These are phyloP conservation scores for Tuber brumale DNA, from an alignment of 495 filamentous ascomycete genomes.

Conservation along the genomic window DNA sequence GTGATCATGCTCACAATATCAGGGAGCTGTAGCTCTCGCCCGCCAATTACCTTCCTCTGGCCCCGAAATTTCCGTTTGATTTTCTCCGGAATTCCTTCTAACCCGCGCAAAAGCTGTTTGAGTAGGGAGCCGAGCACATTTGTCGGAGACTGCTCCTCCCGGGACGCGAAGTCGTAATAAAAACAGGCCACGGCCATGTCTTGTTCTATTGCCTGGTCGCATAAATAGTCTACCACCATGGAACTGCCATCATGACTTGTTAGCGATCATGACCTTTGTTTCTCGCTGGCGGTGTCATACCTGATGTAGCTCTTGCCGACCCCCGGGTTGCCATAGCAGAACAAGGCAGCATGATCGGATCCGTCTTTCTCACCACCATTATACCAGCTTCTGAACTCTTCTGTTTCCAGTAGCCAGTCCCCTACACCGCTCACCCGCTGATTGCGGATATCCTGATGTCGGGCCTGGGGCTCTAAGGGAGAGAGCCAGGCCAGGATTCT, in stretches of 20 bases:
- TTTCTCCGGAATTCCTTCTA: background rate
- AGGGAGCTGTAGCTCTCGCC: background rate
- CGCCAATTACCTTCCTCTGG: background rate
- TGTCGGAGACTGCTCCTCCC: background rate
- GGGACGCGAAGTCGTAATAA: no score
- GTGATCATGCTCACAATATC: background rate
- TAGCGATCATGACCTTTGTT: background rate
- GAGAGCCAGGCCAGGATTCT: no score
- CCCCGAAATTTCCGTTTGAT: background rate
- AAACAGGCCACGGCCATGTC: no score
- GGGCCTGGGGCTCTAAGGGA: no score
- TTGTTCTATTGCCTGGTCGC: no score
- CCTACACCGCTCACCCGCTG: no score
- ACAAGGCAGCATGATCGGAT: no score
- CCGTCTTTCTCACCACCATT: no score
- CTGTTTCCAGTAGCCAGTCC: no score
- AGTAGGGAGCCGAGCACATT: background rate
- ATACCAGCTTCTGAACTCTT: no score
- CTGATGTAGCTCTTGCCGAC: background rate
- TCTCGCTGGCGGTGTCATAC: background rate
- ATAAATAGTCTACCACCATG: background rate
- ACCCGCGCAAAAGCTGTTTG: background rate
- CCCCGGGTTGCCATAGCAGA: background rate
- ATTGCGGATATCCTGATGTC: no score
- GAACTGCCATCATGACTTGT: background rate